Evolutionary conservation across 192 early-diverging fungal species (phyloP).

Genomic region (Pilaira anomala): DNA sequence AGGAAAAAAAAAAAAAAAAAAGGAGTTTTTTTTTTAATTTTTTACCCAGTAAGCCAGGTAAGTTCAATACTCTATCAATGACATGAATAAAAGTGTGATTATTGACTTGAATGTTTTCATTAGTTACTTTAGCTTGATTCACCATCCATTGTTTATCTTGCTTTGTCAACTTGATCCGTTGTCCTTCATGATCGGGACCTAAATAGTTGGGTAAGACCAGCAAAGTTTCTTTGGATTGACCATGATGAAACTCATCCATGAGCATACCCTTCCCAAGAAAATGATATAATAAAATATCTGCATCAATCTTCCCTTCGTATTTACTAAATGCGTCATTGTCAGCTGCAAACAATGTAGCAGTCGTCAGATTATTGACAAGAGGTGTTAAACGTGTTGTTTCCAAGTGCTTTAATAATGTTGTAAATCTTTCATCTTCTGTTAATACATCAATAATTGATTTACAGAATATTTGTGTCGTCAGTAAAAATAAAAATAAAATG

Average conservation of each 20-base stretch:
- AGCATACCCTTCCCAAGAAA: slow-evolving; percentile 8
- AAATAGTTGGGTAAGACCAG: slow-evolving; percentile 16
- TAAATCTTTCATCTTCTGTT: slow-evolving; percentile 48
- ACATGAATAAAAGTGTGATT: slow-evolving; percentile 48
- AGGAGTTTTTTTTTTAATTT: background rate
- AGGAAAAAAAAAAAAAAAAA: no score
- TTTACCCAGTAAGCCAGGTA: slow-evolving; percentile 40
- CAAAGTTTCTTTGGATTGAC: slow-evolving; percentile 25
- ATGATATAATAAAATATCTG: slow-evolving; percentile 30
- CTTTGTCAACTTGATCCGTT: slow-evolving; percentile 20
- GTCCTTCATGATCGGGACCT: background rate
- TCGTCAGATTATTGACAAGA: slow-evolving; percentile 51
- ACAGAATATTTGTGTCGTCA: no score
- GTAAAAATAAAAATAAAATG: no score
- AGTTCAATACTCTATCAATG: slow-evolving; percentile 35
- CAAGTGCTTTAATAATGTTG: slow-evolving; percentile 51
- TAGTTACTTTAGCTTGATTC: slow-evolving; percentile 22
- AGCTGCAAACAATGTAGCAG: slow-evolving; percentile 57
- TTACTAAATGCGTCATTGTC: slow-evolving; percentile 52
- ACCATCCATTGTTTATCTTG: slow-evolving; percentile 4
- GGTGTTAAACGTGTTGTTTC: slow-evolving; percentile 54
- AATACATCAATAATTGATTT: slow-evolving; percentile 50
- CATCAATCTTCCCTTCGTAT: slow-evolving; percentile 15
- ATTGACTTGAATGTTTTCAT: slow-evolving; percentile 41
- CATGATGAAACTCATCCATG: slow-evolving; percentile 26